phyloP scores from a whole-genome alignment of 306 rosid genomes.

The Styphnolobium japonicum region DNA sequence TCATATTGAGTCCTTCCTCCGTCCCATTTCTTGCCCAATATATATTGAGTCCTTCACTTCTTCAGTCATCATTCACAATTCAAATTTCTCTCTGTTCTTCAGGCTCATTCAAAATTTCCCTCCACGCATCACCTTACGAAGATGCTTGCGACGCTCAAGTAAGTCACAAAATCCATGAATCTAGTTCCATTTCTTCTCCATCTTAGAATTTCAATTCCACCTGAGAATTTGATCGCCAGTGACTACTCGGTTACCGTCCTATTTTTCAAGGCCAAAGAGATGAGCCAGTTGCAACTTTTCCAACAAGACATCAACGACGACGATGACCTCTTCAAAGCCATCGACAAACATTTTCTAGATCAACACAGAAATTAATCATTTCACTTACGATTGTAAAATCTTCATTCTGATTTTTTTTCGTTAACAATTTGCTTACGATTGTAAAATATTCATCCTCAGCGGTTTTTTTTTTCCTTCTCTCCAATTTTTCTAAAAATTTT shows the following conservation, averaged over 20 bases:
- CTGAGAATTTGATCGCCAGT: slow-evolving; percentile 1
- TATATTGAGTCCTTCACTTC: slow-evolving; percentile 17
- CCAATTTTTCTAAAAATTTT: not conserved
- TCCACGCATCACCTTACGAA: slow-evolving; percentile 28
- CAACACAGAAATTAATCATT: not conserved
- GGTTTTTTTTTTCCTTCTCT: not conserved
- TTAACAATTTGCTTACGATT: not conserved
- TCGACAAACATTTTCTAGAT: slow-evolving; percentile 58
- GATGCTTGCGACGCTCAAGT: slow-evolving; percentile 85
- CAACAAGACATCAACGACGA: slow-evolving; percentile 83
- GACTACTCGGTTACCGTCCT: not conserved
- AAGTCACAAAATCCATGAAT: slow-evolving; percentile 17
- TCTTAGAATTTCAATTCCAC: not conserved
- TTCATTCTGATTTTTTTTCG: not conserved
- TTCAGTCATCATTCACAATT: slow-evolving; percentile 1
- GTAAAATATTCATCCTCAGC: not conserved
- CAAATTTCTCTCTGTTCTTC: slow-evolving; percentile 21
- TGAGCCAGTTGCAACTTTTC: slow-evolving; percentile 83
- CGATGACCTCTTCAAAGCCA: slow-evolving; percentile 89
- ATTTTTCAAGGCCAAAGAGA: slow-evolving; percentile 68
- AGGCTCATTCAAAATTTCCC: slow-evolving; percentile 15
- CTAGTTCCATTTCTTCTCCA: slow-evolving; percentile 26
- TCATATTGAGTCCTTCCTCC: too few species aligned
- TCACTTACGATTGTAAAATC: not conserved
- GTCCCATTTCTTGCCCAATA: slow-evolving; percentile 51